Conservation (phyloP, 768 basidiomycete genomes). For the Boletus barrowsii region DNA sequence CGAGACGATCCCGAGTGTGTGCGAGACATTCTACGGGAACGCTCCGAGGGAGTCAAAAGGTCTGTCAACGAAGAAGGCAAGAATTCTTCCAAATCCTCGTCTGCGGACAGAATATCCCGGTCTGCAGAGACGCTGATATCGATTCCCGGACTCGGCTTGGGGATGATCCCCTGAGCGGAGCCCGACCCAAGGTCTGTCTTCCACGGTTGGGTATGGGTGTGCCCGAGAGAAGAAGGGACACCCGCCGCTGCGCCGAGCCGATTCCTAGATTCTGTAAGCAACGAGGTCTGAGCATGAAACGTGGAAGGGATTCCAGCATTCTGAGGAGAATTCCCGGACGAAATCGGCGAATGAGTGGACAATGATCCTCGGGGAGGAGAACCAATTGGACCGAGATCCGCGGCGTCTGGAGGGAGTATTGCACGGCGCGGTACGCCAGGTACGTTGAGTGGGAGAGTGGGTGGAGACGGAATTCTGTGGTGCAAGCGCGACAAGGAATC, state of each 20-base stretch:
- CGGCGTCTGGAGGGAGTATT: conserved; percentile 34
- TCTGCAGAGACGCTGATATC: conserved; percentile 34
- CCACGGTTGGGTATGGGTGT: conserved; percentile 26
- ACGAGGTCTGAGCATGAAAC: conserved; percentile 68
- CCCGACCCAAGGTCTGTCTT: conserved; percentile 25
- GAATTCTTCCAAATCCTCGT: conserved; percentile 85
- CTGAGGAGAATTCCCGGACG: conserved; percentile 35
- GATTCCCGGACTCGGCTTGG: conserved; percentile 8
- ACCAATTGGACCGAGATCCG: conserved; percentile 81
- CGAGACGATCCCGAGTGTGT: conserved; percentile 49
- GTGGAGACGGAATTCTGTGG: conserved; percentile 39
- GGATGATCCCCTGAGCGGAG: conserved; percentile 11
- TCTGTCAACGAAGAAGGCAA: conserved; percentile 87
- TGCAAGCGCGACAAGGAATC: conserved; percentile 12
- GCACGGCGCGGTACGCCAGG: conserved; percentile 48
- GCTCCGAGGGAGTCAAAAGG: conserved; percentile 84
- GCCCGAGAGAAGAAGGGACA: conserved; percentile 62
- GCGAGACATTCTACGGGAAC: conserved; percentile 76
- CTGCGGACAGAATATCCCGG: conserved; percentile 39
- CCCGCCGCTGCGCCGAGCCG: conserved; percentile 37
- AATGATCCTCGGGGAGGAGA: conserved; percentile 61
- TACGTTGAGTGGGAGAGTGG: conserved; percentile 51
- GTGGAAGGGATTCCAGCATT: conserved; percentile 56
- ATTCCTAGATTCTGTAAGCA: conserved; percentile 37
- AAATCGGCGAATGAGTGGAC: conserved; percentile 52